Conservation (phyloP, 352 stramenopile species). For the Plasmopara muralis region DNA sequence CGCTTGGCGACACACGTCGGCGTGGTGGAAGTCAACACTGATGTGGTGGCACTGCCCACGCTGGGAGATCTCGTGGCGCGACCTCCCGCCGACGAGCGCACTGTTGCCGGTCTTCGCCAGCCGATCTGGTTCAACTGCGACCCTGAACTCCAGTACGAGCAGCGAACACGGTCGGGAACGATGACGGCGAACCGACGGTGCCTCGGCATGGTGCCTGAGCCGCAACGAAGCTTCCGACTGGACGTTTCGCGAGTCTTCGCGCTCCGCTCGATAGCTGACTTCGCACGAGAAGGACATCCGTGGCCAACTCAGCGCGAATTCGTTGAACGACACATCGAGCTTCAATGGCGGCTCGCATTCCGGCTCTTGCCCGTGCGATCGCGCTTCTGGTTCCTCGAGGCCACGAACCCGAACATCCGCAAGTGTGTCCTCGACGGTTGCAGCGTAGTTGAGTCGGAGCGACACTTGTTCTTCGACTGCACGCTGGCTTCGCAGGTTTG, state of each 20-base stretch:
- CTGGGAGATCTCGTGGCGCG: neutral
- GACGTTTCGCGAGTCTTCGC: neutral
- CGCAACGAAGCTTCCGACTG: neutral
- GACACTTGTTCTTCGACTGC: conserved; percentile 10
- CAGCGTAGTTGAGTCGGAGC: neutral
- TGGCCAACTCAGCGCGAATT: conserved; percentile 1
- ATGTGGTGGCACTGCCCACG: neutral
- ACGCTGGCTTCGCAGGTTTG: neutral
- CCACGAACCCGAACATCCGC: neutral
- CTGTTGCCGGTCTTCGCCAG: neutral
- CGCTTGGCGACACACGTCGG: neutral
- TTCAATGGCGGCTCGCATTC: conserved; percentile 2
- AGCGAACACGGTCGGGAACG: neutral
- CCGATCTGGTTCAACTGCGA: neutral
- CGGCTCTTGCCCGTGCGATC: conserved; percentile 5
- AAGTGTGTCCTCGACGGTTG: neutral
- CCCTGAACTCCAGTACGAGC: neutral
- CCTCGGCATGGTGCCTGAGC: neutral
- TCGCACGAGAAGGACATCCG: neutral
- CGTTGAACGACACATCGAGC: neutral
- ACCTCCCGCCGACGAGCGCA: neutral
- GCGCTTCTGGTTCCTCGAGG: conserved; percentile 6
- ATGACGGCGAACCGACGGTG: too few relatives aligned
- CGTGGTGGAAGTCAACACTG: neutral
- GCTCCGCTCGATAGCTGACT: neutral